These are phyloP conservation scores for Paecilomyces dactylethromorphus DNA, from an alignment of 2,329 filamentous ascomycete genomes.

Conservation along the genomic window DNA sequence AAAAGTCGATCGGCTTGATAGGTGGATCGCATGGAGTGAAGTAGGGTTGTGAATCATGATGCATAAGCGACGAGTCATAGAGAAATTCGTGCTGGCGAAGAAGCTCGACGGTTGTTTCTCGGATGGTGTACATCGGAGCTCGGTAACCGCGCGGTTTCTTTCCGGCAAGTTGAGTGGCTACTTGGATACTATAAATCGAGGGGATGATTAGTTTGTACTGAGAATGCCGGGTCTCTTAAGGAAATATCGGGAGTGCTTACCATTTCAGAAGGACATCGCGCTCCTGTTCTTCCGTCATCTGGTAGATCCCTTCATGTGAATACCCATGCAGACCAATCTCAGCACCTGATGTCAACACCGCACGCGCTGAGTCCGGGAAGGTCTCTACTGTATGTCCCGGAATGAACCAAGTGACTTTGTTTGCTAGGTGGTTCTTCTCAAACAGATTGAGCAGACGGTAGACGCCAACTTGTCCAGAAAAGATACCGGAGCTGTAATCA, in stretches of 20 bases:
- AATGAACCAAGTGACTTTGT: slow-evolving; percentile 45
- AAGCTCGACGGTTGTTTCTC: slow-evolving; percentile 42
- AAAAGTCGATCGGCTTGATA: slow-evolving; percentile 37
- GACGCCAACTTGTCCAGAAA: slow-evolving; percentile 46
- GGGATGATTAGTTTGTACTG: no score
- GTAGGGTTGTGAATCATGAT: slow-evolving; percentile 47
- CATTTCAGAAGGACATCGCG: slow-evolving; percentile 45
- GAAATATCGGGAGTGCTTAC: neutral
- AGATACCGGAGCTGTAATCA: slow-evolving; percentile 46
- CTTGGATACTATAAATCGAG: slow-evolving; percentile 20
- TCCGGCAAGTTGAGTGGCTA: slow-evolving; percentile 39
- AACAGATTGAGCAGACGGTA: slow-evolving; percentile 45
- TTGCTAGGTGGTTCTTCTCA: slow-evolving; percentile 33
- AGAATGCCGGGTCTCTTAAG: neutral
- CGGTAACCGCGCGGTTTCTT: slow-evolving; percentile 45
- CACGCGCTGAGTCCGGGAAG: slow-evolving; percentile 33
- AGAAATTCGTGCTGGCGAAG: slow-evolving; percentile 45
- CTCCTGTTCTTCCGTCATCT: slow-evolving; percentile 43
- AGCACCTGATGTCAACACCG: slow-evolving; percentile 33
- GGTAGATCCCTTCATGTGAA: slow-evolving; percentile 20
- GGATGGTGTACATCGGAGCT: slow-evolving; percentile 46
- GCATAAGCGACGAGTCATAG: slow-evolving; percentile 46
- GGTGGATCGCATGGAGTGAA: slow-evolving; percentile 36
- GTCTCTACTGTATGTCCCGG: slow-evolving; percentile 46
- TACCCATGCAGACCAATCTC: slow-evolving; percentile 39